Conservation (phyloP, 192 early-diverging fungal genomes). For the Podila epigama region DNA sequence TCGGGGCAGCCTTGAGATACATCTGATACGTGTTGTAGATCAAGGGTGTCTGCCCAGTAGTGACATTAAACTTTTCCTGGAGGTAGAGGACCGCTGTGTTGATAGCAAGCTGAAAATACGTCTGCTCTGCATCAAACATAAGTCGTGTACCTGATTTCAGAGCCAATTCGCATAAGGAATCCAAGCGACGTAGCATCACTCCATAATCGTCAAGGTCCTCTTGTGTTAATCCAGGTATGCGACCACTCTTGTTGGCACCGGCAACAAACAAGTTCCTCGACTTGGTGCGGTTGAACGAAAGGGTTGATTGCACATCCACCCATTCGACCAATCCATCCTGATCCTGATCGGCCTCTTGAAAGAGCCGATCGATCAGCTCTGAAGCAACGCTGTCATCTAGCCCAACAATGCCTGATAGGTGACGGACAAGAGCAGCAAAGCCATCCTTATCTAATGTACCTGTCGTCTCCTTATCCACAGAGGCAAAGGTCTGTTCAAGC, state of each 20-base stretch:
- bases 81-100: slow-evolving; percentile 82
- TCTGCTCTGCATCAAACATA: slow-evolving; percentile 94
- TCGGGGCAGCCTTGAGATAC: slow-evolving; percentile 79
- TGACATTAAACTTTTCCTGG: slow-evolving; percentile 73
- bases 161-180: slow-evolving; percentile 72
- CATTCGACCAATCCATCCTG: slow-evolving; percentile 69
- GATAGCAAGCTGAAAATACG: slow-evolving; percentile 92
- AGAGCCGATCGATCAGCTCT: slow-evolving; percentile 41
- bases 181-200: slow-evolving; percentile 71
- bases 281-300: slow-evolving; percentile 68
- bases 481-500: slow-evolving; percentile 58
- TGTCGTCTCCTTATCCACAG: slow-evolving; percentile 33
- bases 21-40: slow-evolving; percentile 98
- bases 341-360: slow-evolving; percentile 59
- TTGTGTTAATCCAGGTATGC: slow-evolving; percentile 31
- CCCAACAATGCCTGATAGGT: no score
- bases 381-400: no score
- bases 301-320: slow-evolving; percentile 67
- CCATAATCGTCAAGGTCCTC: slow-evolving; percentile 79
- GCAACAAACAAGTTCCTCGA: slow-evolving; percentile 56
- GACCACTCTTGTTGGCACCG: background rate
- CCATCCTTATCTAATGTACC: slow-evolving; percentile 48
- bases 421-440: slow-evolving; percentile 39
- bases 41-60: slow-evolving; percentile 56
- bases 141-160: slow-evolving; percentile 68